Percentiles rank a stretch among this genome's conserved stretches.
phyloP scores from a whole-genome alignment of 1,139 yeast genomes.

The Nakaseomyces nivariensis region DNA sequence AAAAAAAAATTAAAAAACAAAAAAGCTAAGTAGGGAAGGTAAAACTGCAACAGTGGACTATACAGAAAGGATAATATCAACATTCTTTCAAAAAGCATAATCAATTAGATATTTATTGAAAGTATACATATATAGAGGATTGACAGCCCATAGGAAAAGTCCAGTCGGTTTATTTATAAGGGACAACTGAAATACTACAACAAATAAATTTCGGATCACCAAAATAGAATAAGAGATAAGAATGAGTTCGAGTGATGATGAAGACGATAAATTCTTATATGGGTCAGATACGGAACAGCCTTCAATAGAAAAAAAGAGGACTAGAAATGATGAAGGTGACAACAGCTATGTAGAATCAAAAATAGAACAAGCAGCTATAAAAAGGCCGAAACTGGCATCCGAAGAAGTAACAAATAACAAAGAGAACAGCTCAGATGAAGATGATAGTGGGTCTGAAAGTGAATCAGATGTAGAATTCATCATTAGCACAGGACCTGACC shows the following conservation, averaged over 20 bases:
- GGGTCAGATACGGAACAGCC: slow-evolving; percentile 55
- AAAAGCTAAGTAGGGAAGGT: no score
- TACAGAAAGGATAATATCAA: no score
- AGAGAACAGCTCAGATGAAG: slow-evolving; percentile 11
- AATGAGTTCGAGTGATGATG: slow-evolving; percentile 40
- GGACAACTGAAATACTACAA: no score
- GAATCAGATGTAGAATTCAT: slow-evolving; percentile 60
- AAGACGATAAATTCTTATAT: slow-evolving; percentile 78
- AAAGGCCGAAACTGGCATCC: neutral
- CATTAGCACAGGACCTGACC: slow-evolving; percentile 40
- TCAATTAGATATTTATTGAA: no score
- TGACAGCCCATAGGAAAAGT: no score
- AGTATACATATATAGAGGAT: no score
- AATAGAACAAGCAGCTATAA: neutral
- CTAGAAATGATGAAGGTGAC: slow-evolving; percentile 16
- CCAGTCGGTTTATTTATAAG: no score
- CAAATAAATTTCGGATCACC: no score
- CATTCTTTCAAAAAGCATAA: no score
- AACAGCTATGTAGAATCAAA: slow-evolving; percentile 5
- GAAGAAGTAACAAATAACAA: neutral
- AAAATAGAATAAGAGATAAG: neutral
- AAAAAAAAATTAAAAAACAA: no score
- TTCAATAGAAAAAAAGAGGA: slow-evolving; percentile 20
- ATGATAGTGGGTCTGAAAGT: slow-evolving; percentile 36
- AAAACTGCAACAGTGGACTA: no score